Evolutionary conservation across 768 basidiomycete species (phyloP).

Genomic region (Dioszegia aurantiaca): DNA sequence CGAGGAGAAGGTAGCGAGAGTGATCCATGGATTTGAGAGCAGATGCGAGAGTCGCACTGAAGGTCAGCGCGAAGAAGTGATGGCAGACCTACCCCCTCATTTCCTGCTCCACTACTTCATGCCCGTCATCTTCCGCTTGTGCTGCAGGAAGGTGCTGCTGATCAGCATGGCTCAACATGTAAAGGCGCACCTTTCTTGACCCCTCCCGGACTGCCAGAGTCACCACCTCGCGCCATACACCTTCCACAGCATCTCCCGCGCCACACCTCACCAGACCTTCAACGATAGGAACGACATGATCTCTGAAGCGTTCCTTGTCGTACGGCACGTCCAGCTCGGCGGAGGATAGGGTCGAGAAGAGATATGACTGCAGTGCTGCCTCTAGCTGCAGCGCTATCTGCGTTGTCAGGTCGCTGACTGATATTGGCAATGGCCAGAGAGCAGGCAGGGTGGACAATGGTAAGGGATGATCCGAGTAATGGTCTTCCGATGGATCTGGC

Average conservation of each 20-base stretch:
- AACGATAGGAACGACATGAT: conserved; percentile 63
- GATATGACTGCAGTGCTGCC: conserved; percentile 27
- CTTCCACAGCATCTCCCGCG: conserved; percentile 39
- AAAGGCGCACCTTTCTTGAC: conserved; percentile 38
- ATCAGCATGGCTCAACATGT: not conserved
- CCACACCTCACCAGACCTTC: conserved; percentile 66
- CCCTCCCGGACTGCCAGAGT: conserved; percentile 40
- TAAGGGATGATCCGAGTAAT: conserved; percentile 3
- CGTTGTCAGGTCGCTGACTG: conserved; percentile 20
- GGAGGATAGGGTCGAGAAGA: conserved; percentile 25
- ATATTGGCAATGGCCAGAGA: conserved; percentile 28
- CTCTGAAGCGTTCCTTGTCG: conserved; percentile 30
- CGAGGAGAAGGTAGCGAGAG: conserved; percentile 63
- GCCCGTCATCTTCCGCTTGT: conserved; percentile 60
- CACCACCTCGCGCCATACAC: conserved; percentile 49
- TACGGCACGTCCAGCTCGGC: conserved; percentile 13
- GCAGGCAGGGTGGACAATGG: conserved; percentile 35
- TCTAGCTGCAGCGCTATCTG: conserved; percentile 41
- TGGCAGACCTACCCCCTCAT: conserved; percentile 40
- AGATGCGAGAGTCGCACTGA: conserved; percentile 56
- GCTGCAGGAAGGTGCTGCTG: conserved; percentile 64
- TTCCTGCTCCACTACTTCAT: conserved; percentile 44
- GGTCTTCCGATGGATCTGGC: conserved; percentile 2
- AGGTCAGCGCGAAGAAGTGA: conserved; percentile 1
- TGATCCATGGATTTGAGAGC: conserved; percentile 69